Evolutionary conservation across 2,329 filamentous ascomycete genomes (phyloP), one percentile per base, ranked within the genome.

Genomic region (Fusarium bactridioides): DNA sequence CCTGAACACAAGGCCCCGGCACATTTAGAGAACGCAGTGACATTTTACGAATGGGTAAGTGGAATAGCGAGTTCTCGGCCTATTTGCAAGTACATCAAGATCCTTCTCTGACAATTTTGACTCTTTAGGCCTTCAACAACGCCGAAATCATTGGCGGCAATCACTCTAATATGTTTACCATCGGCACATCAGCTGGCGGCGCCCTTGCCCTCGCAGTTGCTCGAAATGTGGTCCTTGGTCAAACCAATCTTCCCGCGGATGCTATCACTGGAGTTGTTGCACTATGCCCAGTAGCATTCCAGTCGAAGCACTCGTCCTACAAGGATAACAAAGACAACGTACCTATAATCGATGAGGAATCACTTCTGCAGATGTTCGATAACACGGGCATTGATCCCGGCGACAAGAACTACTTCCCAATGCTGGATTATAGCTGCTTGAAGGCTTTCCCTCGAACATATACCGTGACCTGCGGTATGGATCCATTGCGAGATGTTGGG

Each of bases 11-110:
- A 53, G 23, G 33, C 50, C 21, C 33, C 50, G 4, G 19, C 23
- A 4, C 50, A 53, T 53, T 21, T 53, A 3, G 33, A 38, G 10
- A 23, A 53, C 4, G 50, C 50, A 2, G 33, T 27, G 10, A 3
- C 23, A 27, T 13, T 53, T 21, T 53, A 38, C 23, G 33, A 53
- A 25, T 53, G 50, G 50, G 23, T 38, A n/a, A 27, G 50, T 53
- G 1, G 10, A 4, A 11, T 6, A 21, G 0, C 16, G 6, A 10
- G 16, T 2, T 13, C 21, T 29, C 16, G 3, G 4, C 11, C 21
- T 19, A 13, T 10, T 12, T 1, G 7, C 3, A 10, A 4, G 9
- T 16, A 5, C n/a, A 16, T 2, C 2, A 21, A 37, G 31, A 3
- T 2, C 5, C 4, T 7, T 16, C 2, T 1, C 12, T 53, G 13